Conservation (phyloP, 1,284 basidiomycete genomes). For the Melampsora abietis-canadensis region DNA sequence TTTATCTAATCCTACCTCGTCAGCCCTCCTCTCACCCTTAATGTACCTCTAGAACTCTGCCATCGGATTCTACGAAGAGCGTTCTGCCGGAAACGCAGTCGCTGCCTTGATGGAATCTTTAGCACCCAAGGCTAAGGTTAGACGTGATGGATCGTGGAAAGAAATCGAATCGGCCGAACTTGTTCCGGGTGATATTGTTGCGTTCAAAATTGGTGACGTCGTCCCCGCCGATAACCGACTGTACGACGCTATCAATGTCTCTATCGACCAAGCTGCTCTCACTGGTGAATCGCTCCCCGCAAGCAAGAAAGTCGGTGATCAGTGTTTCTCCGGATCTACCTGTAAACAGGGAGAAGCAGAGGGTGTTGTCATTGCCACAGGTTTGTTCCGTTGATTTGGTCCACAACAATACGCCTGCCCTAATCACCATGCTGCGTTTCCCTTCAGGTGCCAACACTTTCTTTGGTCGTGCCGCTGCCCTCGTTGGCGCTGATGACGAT, state of each 20-base stretch:
- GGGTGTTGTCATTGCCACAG: conserved; percentile 92
- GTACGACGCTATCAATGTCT: conserved; percentile 87
- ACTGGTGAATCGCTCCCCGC: conserved; percentile 92
- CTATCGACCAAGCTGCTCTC: conserved; percentile 89
- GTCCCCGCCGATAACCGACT: conserved; percentile 94
- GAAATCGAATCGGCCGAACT: conserved; percentile 77
- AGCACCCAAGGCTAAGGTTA: conserved; percentile 90
- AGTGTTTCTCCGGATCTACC: conserved; percentile 93
- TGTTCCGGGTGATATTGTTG: conserved; percentile 87
- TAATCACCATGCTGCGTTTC: neutral
- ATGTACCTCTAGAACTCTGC: conserved; percentile 66
- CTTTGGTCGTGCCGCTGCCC: conserved; percentile 67
- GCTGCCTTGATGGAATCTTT: conserved; percentile 99
- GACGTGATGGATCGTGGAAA: conserved; percentile 73
- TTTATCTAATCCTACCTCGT: neutral
- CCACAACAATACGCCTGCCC: no score
- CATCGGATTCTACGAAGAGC: conserved; percentile 97
- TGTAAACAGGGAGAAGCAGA: conserved; percentile 97
- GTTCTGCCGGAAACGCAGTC: conserved; percentile 94
- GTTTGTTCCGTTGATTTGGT: conserved; percentile 52
- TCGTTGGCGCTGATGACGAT: conserved; percentile 93
- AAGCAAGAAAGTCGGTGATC: conserved; percentile 84
- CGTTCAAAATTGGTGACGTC: conserved; percentile 97
- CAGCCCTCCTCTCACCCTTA: neutral
- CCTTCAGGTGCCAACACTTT: conserved; percentile 58